Evolutionary conservation across 2,329 filamentous ascomycete genomes (phyloP).

Genomic region (Pestalotiopsis fici): DNA sequence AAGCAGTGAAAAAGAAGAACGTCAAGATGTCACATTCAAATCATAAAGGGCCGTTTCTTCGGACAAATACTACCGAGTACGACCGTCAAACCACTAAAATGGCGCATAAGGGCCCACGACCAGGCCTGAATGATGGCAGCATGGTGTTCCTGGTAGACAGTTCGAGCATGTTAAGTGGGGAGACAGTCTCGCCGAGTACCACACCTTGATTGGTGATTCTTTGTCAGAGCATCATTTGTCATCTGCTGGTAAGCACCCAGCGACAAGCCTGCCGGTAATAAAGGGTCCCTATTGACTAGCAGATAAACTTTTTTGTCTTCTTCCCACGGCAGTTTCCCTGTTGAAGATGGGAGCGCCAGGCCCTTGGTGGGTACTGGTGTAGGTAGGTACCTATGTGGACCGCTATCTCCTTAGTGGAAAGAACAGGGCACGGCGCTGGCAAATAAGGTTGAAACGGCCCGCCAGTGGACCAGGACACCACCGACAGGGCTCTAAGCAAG

Average conservation of each 20-base stretch:
- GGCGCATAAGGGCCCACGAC: not conserved
- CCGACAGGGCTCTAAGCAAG: too few relatives aligned
- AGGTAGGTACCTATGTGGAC: too few relatives aligned
- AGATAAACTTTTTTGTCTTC: not conserved
- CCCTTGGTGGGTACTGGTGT: too few relatives aligned
- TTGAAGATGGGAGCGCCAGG: too few relatives aligned
- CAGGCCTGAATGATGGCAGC: not conserved
- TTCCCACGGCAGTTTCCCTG: not conserved
- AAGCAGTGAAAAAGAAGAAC: not conserved
- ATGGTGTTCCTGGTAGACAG: not conserved
- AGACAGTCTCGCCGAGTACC: not conserved
- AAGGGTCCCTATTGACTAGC: not conserved
- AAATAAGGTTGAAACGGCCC: not conserved
- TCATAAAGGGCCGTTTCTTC: not conserved
- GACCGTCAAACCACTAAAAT: not conserved
- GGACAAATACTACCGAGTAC: not conserved
- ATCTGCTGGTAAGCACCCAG: not conserved
- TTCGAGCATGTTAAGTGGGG: not conserved
- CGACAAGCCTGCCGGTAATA: not conserved
- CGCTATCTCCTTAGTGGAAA: not conserved
- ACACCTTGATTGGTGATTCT: not conserved
- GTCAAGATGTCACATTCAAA: not conserved
- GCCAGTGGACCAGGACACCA: not conserved
- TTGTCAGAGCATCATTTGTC: not conserved
- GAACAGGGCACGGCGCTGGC: not conserved